Evolutionary conservation across 2,329 filamentous ascomycete genomes (phyloP), one percentile per base, ranked within the genome.

Genomic region (Fusarium nelsonii): DNA sequence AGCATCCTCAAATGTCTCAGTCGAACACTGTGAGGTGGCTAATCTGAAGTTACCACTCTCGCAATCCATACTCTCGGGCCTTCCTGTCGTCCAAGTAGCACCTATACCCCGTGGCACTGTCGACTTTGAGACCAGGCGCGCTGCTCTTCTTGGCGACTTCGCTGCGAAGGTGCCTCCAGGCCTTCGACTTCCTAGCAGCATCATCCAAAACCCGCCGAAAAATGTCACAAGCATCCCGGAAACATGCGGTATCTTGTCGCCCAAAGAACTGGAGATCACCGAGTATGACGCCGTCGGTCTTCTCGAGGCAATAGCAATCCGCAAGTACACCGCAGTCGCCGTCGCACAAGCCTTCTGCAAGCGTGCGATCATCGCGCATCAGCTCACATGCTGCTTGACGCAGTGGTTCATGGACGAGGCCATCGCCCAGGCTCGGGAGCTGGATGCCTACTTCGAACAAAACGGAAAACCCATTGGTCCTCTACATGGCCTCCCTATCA

Each of bases 141-240:
- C 59, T 8, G 34, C 57, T 2, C 69, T 80, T 15, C 71, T 78
- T 5, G 58, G 76, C 26, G 71, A 74, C 1, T 78, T 82, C 28
- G 71, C 72, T 6, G 58, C 71, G 34, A 76, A 74, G 44, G 76
- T 82, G 1, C 80, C 81, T 3, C 34, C 41, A 2, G 59, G 67
- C 6, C 64, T 78, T 23, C 72, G 66, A 14, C 73, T 82, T 2
- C 74, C 80, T 1, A 11, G 40, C 2, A 52, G 56, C 1, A 30
- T 73, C 11, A 69, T 73, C 10, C 53, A 4, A 15, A 43, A 28
- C 8, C 46, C 61, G 1, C 61, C 53, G 3, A 44, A 11, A 4
- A 15, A 65, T 7, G 53, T 65, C 0, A 28, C 62, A 4, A 2
- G 8, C 6, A 65, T 65, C 8, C 41, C 54, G 3, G 0, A 15